These are phyloP conservation scores for Penicillium oxalicum DNA, from an alignment of 2,329 filamentous ascomycete genomes.

Conservation along the genomic window DNA sequence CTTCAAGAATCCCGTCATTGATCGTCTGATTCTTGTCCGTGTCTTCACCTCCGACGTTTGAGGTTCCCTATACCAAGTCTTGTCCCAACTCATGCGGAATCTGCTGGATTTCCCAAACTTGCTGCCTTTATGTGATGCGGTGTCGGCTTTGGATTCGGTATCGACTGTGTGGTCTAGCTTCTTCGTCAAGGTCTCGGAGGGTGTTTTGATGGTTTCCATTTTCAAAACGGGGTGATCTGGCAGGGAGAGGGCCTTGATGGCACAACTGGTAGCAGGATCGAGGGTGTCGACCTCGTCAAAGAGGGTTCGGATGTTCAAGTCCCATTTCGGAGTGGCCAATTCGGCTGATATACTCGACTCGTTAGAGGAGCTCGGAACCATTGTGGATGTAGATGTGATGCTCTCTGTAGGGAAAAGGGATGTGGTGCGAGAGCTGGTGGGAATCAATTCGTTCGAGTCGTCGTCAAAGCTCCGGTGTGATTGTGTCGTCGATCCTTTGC, in stretches of 20 bases:
- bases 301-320: conserved; percentile 10
- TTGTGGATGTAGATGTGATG: conserved; percentile 12
- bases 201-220: conserved; percentile 14
- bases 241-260: conserved; percentile 4
- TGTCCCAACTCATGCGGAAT: neutral
- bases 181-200: conserved; percentile 7
- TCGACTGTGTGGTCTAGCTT: conserved; percentile 12
- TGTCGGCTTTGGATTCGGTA: neutral
- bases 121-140: neutral
- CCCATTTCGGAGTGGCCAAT: conserved; percentile 5
- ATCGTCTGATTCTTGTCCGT: conserved; percentile 9
- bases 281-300: conserved; percentile 14
- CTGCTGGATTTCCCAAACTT: neutral
- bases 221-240: conserved; percentile 17
- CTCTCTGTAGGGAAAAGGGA: conserved; percentile 12
- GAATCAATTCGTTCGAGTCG: conserved; percentile 19
- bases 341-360: conserved; percentile 10
- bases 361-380: conserved; percentile 9
- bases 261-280: conserved; percentile 4
- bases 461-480: conserved; percentile 12
- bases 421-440: conserved; percentile 8
- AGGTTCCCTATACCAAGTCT: neutral
- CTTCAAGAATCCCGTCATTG: conserved; percentile 11
- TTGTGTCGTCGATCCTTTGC: conserved; percentile 11
- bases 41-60: neutral